phyloP scores from a whole-genome alignment of 805 yeast species.

The Komagataella kurtzmanii region DNA sequence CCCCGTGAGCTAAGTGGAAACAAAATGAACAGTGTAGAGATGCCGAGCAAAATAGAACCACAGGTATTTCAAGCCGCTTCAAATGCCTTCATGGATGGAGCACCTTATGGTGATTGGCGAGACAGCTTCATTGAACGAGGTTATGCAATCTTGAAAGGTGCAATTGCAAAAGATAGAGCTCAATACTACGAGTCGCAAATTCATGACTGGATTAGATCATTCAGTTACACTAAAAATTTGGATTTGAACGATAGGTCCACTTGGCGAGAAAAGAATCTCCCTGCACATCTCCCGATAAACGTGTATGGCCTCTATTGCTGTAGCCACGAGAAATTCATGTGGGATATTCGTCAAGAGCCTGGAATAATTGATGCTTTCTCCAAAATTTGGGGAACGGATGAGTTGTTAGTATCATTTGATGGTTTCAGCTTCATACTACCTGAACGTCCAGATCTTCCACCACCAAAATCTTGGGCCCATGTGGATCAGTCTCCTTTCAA shows the following conservation, averaged over 20 bases:
- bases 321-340: constrained; percentile 18
- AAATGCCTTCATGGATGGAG: background rate
- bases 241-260: constrained; percentile 14
- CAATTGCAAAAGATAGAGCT: constrained; percentile 13
- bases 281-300: constrained; percentile 9
- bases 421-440: constrained; percentile 18
- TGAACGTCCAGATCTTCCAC: constrained; percentile 7
- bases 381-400: constrained; percentile 18
- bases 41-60: background rate
- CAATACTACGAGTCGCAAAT: constrained; percentile 9
- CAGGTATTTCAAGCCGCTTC: background rate
- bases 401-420: constrained; percentile 20
- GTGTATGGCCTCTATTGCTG: constrained; percentile 9
- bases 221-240: constrained; percentile 7
- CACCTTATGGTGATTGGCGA: constrained; percentile 15
- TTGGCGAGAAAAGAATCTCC: constrained; percentile 16
- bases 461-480: constrained; percentile 16
- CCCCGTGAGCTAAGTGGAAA: background rate
- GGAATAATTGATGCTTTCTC: constrained; percentile 15
- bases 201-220: constrained; percentile 12
- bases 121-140: constrained; percentile 16
- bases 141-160: constrained; percentile 18
- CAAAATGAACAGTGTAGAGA: background rate
- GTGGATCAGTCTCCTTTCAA: constrained; percentile 20
- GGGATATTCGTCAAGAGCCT: constrained; percentile 18